Evolutionary conservation across 1,139 yeast genomes (phyloP), one percentile per base, ranked within the genome.

Genomic region (Sugiyamaella sp.): DNA sequence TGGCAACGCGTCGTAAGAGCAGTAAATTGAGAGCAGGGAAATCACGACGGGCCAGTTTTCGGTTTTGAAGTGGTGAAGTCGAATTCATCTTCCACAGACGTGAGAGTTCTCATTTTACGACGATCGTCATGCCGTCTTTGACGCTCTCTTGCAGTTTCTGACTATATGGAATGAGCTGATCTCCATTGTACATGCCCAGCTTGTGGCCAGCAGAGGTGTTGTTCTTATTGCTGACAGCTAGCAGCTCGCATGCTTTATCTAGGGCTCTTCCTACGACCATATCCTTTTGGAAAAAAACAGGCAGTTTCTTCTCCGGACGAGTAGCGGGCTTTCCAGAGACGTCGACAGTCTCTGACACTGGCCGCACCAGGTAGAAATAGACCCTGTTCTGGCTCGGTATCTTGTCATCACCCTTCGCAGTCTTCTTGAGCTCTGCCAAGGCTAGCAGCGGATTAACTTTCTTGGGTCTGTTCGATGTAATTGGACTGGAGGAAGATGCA

Each of bases 191-290:
- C 48, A 62, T 47, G 2, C 57, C 62, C 20, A 57, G 51, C 12
- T 56, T 52, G 39, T 70, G 62, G 25, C 78, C 78, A 24, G 70
- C 74, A 1, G 80, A 77, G 4, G 48, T 44, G 63, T 83, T 84
- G 64, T 86, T 86, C 49, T 72, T 67, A 67, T 87, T 87, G 41
- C 74, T 73, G 19, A 87, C 77, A 49, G 74, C 76, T 54, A 86
- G 68, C 33, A 72, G 66, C 29, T 76, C 79, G 3, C 91, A 82
- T 10, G 86, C 77, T 39, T 79, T 77, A 67, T 91, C 98, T 46
- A 89, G 70, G 1, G 85, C 85, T 59, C 88, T 76, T 0, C 98
- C 98, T 5, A 88, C 77, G 0, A 89, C 85, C 89, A 93, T 85
- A 29, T 77, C 73, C 59, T 80, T 79, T 37, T 81, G 80, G 14